These are phyloP conservation scores for Carex sylvatica DNA, from an alignment of 202 grass and related monocot species.

Conservation along the genomic window DNA sequence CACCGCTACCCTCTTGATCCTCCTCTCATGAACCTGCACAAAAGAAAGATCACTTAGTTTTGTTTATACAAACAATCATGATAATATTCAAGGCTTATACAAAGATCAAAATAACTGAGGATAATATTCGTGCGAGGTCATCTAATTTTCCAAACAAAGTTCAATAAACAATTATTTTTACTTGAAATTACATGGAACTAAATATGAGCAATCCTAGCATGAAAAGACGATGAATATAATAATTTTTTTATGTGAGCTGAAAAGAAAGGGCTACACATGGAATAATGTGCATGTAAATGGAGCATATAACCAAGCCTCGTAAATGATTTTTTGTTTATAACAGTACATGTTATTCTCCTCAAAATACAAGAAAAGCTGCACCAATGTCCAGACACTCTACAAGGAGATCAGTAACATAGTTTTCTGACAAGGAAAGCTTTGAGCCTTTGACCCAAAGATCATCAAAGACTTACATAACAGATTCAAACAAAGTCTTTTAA, in stretches of 20 bases:
- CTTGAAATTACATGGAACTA: not conserved
- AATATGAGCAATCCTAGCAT: not conserved
- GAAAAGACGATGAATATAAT: not conserved
- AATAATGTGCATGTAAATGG: not conserved
- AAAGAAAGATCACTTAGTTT: conserved; percentile 25
- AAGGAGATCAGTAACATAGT: not conserved
- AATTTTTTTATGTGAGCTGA: not conserved
- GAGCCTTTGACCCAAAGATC: not conserved
- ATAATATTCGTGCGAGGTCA: not conserved
- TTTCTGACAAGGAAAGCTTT: not conserved
- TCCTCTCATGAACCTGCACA: conserved; percentile 84
- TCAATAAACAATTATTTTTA: not conserved
- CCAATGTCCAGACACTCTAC: not conserved
- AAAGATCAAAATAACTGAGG: not conserved
- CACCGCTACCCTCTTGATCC: conserved; percentile 85
- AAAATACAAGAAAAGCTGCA: not conserved
- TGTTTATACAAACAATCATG: not conserved
- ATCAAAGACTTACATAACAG: not conserved
- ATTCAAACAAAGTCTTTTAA: not conserved
- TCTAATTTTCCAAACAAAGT: not conserved
- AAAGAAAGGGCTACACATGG: not conserved
- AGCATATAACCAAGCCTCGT: not conserved
- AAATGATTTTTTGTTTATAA: not conserved
- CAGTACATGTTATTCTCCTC: not conserved
- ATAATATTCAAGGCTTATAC: not conserved